Evolutionary conservation across 371 early-diverging fungal species (phyloP).

Genomic region (Blastocladiella emersonii): DNA sequence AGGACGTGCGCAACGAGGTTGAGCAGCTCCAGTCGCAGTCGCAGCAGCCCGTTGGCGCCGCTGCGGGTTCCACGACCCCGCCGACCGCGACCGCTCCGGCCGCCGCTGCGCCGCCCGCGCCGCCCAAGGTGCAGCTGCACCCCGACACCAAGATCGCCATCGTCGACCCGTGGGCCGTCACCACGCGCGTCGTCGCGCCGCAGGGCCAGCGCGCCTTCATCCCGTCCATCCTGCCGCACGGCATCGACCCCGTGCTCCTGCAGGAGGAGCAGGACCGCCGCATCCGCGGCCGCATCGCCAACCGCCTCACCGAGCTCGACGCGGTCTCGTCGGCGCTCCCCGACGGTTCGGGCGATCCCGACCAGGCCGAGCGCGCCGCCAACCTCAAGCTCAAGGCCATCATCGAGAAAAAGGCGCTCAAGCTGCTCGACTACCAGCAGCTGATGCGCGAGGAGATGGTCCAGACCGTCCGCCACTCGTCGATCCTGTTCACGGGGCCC

Average conservation of each 20-base stretch:
- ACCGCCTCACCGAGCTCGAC: slow-evolving; percentile 64
- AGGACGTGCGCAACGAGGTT: too few species aligned
- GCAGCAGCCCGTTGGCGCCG: too few species aligned
- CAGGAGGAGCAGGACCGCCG: slow-evolving; percentile 58
- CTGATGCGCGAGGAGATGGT: slow-evolving; percentile 66
- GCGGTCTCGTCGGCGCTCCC: slow-evolving; percentile 33
- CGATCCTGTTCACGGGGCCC: slow-evolving; percentile 60
- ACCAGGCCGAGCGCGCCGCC: slow-evolving; percentile 14
- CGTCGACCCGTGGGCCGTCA: not conserved
- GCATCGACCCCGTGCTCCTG: slow-evolving; percentile 58
- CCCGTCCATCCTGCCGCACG: slow-evolving; percentile 59
- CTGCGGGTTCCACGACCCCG: slow-evolving; percentile 8
- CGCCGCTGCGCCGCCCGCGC: slow-evolving; percentile 8
- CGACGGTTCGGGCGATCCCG: slow-evolving; percentile 13
- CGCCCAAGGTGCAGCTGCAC: not conserved
- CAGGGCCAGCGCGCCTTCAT: slow-evolving; percentile 43
- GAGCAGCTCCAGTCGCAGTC: too few species aligned
- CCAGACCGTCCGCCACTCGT: slow-evolving; percentile 42
- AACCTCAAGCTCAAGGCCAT: slow-evolving; percentile 47
- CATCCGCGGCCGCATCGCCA: slow-evolving; percentile 44
- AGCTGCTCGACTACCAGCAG: slow-evolving; percentile 59
- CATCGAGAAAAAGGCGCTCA: slow-evolving; percentile 65
- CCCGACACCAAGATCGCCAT: not conserved
- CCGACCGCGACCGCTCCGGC: slow-evolving; percentile 19
- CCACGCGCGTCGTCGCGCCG: not conserved